phyloP scores from a whole-genome alignment of 1,284 basidiomycete species.

The Ceratobasidium sp. region DNA sequence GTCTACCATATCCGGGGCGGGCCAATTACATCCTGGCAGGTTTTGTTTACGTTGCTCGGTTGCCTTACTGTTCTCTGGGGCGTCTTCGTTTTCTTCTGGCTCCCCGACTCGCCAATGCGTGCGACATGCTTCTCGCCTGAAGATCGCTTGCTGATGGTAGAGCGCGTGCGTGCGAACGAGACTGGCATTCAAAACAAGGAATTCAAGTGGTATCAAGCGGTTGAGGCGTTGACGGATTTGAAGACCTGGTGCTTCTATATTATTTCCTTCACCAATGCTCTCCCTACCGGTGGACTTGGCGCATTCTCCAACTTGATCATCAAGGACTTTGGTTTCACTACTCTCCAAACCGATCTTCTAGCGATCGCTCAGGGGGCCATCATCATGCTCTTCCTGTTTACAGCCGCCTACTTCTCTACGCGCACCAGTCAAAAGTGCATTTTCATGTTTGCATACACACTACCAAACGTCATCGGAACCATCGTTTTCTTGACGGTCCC shows the following conservation, averaged over 20 bases:
- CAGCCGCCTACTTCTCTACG: conserved; percentile 56
- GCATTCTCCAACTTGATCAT: conserved; percentile 62
- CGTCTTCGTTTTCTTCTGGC: conserved; percentile 58
- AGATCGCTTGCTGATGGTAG: conserved; percentile 60
- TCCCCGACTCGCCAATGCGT: conserved; percentile 60
- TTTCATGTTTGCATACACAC: conserved; percentile 57
- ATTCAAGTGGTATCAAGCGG: conserved; percentile 59
- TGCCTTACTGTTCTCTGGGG: conserved; percentile 59
- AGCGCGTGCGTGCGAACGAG: conserved; percentile 62
- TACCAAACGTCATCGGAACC: conserved; percentile 59
- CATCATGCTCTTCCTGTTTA: conserved; percentile 59
- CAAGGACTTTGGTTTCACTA: conserved; percentile 57
- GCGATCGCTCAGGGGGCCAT: conserved; percentile 60
- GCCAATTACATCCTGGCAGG: conserved; percentile 60
- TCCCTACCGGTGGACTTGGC: conserved; percentile 61
- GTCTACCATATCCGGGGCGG: conserved; percentile 56
- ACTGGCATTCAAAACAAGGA: conserved; percentile 62
- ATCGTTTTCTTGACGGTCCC: conserved; percentile 58
- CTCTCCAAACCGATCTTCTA: conserved; percentile 59
- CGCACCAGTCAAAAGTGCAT: conserved; percentile 56
- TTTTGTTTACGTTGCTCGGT: conserved; percentile 58
- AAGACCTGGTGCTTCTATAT: conserved; percentile 56
- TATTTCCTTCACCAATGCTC: conserved; percentile 60
- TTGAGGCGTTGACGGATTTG: conserved; percentile 58
- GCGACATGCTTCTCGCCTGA: conserved; percentile 58